Evolutionary conservation across 345 rosid species (phyloP).

Genomic region (Citrus hindsii): DNA sequence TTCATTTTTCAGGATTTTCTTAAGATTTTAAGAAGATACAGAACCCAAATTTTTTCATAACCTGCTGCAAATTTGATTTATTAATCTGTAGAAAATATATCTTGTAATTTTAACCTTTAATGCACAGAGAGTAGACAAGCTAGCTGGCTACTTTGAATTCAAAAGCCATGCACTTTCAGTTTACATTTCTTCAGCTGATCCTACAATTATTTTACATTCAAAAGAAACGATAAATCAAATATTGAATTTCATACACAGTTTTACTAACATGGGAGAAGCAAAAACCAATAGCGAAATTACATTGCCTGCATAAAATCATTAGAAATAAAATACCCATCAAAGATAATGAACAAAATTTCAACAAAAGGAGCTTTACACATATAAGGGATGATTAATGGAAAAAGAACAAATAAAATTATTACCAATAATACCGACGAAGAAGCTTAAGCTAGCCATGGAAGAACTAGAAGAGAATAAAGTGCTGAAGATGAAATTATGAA

Average conservation of each 20-base stretch:
- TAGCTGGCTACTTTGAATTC: no score
- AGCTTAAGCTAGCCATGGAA: slow-evolving; percentile 40
- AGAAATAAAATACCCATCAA: not conserved
- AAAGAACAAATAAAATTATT: not conserved
- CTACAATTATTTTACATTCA: not conserved
- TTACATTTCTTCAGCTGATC: not conserved
- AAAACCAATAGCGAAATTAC: slow-evolving; percentile 49
- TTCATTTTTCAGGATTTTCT: not conserved
- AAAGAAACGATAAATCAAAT: not conserved
- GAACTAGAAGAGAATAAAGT: not conserved
- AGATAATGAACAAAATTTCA: not conserved
- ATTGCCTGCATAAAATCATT: slow-evolving; percentile 42
- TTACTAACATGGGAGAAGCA: slow-evolving; percentile 58
- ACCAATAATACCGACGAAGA: slow-evolving; percentile 56
- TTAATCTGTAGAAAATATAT: not conserved
- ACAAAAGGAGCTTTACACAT: not conserved
- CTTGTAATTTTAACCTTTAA: no score
- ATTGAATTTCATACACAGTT: not conserved
- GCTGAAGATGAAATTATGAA: not conserved
- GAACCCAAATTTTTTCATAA: not conserved
- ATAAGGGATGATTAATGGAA: not conserved
- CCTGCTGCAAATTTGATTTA: not conserved
- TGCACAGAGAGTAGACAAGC: not conserved
- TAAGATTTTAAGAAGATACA: not conserved
- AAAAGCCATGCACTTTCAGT: not conserved